These are phyloP conservation scores for Lagenaria siceraria DNA, from an alignment of 306 rosid genomes.

Conservation along the genomic window DNA sequence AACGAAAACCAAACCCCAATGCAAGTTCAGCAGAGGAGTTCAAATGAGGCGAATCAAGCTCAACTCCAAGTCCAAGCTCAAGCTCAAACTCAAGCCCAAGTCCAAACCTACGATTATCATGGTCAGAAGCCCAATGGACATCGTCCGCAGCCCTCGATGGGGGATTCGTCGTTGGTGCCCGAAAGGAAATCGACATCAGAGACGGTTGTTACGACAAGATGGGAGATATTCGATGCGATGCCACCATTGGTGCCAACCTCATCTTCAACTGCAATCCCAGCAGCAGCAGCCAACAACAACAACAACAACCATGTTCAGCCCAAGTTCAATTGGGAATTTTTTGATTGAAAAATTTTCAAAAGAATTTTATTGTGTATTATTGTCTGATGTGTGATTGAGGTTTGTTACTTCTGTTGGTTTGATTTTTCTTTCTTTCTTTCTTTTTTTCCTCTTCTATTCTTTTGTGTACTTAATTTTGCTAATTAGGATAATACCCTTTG, in stretches of 20 bases:
- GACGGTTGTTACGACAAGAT: conserved; percentile 43
- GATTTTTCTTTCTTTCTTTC: background rate
- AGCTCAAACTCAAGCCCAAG: no score
- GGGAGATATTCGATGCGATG: conserved; percentile 73
- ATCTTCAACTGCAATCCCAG: background rate
- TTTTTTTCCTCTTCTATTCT: background rate
- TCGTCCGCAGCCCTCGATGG: background rate
- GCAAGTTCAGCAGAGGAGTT: background rate
- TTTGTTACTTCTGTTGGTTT: background rate
- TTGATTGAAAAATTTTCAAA: background rate
- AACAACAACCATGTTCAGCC: background rate
- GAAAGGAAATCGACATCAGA: conserved; percentile 28
- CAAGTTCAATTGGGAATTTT: conserved; percentile 14
- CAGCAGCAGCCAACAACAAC: background rate
- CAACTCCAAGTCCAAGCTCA: no score
- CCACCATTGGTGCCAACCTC: background rate
- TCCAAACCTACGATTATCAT: background rate
- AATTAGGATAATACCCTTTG: conserved; percentile 1
- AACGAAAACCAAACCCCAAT: conserved; percentile 1
- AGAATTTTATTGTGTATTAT: background rate
- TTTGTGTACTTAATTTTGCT: conserved; percentile 6
- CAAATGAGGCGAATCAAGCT: background rate
- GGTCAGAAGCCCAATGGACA: background rate
- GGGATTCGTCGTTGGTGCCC: background rate
- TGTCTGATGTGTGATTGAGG: background rate